Conservation (phyloP, 257 asterid species). For the Capsicum rhomboideum region DNA sequence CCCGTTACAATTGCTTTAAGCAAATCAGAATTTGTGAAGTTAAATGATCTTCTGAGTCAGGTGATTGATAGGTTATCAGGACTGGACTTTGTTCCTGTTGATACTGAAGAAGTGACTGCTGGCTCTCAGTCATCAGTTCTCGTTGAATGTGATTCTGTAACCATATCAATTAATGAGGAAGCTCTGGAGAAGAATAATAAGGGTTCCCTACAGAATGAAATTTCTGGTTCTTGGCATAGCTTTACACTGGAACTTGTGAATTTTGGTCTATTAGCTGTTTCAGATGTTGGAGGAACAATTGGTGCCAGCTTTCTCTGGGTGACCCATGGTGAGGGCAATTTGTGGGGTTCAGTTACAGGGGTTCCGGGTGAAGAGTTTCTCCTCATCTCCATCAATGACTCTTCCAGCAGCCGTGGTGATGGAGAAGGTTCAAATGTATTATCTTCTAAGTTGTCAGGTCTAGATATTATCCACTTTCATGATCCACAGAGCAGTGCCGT, state of each 20-base stretch:
- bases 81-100: constrained; percentile 31
- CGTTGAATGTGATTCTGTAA: constrained; percentile 60
- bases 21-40: constrained; percentile 43
- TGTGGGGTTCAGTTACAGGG: constrained; percentile 73
- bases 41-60: constrained; percentile 47
- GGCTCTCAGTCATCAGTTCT: constrained; percentile 55
- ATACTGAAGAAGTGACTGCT: constrained; percentile 27
- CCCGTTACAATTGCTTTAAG: constrained; percentile 38
- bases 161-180: constrained; percentile 37
- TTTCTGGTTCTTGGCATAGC: constrained; percentile 82
- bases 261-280: constrained; percentile 63
- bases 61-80: constrained; percentile 35
- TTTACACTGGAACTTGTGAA: constrained; percentile 57
- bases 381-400: constrained; percentile 70
- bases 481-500: constrained; percentile 57
- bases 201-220: constrained; percentile 52
- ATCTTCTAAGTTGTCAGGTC: constrained; percentile 64
- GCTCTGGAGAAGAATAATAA: constrained; percentile 34
- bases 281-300: constrained; percentile 68
- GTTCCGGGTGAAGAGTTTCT: constrained; percentile 54
- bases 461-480: constrained; percentile 54
- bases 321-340: constrained; percentile 70
- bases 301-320: constrained; percentile 59
- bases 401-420: constrained; percentile 82
- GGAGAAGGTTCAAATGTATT: constrained; percentile 87